Percentiles rank a stretch among this genome's conserved stretches.
These are phyloP conservation scores for Thelephora ganbajun DNA, from an alignment of 768 basidiomycete genomes.

Conservation along the genomic window DNA sequence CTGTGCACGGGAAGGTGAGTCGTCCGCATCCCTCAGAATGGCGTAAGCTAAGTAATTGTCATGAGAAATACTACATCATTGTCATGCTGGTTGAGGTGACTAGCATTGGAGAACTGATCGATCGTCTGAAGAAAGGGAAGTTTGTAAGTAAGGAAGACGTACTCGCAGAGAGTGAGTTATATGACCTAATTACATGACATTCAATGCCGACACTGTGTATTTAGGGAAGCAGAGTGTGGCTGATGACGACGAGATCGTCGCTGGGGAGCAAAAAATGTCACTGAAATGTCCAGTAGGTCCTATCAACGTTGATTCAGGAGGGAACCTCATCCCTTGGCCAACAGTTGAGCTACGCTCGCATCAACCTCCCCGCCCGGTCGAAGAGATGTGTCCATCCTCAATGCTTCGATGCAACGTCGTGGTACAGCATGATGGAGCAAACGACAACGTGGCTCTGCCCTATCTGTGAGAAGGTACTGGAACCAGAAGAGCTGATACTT, in stretches of 20 bases:
- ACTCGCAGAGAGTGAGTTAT: constrained; percentile 48
- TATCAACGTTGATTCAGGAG: not conserved
- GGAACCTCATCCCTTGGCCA: constrained; percentile 2
- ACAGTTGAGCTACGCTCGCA: constrained; percentile 76
- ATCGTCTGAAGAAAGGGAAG: constrained; percentile 53
- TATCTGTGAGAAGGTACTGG: constrained; percentile 72
- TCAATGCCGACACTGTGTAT: constrained; percentile 1
- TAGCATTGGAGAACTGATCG: constrained; percentile 54
- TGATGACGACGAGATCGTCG: constrained; percentile 80
- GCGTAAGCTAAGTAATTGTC: not conserved
- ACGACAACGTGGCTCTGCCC: constrained; percentile 96
- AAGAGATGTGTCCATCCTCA: constrained; percentile 79
- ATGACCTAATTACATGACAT: not conserved
- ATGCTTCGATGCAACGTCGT: constrained; percentile 91
- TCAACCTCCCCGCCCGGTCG: constrained; percentile 77
- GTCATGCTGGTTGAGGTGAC: constrained; percentile 78
- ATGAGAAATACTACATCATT: constrained; percentile 74
- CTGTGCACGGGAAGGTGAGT: constrained; percentile 55
- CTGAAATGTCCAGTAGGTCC: constrained; percentile 85
- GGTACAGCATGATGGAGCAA: constrained; percentile 92
- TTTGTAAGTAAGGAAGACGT: constrained; percentile 51
- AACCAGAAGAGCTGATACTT: constrained; percentile 71
- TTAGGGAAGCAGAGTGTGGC: constrained; percentile 41
- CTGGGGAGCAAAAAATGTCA: constrained; percentile 81
- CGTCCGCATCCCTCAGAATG: not conserved